Conservation (phyloP, 441 rosid genomes). For the Isatis lusitanica region DNA sequence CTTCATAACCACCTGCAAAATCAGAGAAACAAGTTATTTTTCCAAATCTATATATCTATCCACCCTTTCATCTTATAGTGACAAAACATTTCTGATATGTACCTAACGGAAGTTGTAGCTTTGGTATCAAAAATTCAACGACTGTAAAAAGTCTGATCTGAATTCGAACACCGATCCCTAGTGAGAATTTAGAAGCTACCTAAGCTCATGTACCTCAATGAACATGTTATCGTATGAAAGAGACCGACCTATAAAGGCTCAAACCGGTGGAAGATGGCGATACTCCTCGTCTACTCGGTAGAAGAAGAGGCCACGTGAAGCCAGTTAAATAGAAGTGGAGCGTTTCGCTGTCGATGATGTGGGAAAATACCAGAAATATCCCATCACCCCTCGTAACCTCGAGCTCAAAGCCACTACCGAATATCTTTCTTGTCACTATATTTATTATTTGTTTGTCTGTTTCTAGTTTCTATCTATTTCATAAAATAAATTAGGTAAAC, state of each 20-base stretch:
- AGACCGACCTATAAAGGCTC: background rate
- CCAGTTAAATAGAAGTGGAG: constrained; percentile 1
- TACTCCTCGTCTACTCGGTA: background rate
- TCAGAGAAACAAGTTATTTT: too few relatives aligned
- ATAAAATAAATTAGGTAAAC: too few relatives aligned
- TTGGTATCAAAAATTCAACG: too few relatives aligned
- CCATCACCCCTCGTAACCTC: constrained; percentile 10
- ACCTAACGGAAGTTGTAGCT: too few relatives aligned
- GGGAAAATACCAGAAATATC: background rate
- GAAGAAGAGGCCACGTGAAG: constrained; percentile 14
- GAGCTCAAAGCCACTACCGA: background rate
- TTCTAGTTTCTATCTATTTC: background rate
- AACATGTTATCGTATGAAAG: background rate
- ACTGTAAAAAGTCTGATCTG: too few relatives aligned
- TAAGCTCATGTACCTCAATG: background rate
- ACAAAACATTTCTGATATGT: too few relatives aligned
- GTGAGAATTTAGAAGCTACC: background rate
- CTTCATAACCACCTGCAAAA: too few relatives aligned
- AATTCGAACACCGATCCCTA: too few relatives aligned
- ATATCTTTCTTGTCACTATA: background rate
- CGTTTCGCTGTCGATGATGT: constrained; percentile 3
- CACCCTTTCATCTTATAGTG: too few relatives aligned
- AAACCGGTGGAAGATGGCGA: background rate
- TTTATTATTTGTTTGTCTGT: background rate
- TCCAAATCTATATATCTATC: too few relatives aligned